Evolutionary conservation across 2,329 filamentous ascomycete species (phyloP), one percentile per base, ranked within the genome.

Genomic region (Sporothrix variecibatus): DNA sequence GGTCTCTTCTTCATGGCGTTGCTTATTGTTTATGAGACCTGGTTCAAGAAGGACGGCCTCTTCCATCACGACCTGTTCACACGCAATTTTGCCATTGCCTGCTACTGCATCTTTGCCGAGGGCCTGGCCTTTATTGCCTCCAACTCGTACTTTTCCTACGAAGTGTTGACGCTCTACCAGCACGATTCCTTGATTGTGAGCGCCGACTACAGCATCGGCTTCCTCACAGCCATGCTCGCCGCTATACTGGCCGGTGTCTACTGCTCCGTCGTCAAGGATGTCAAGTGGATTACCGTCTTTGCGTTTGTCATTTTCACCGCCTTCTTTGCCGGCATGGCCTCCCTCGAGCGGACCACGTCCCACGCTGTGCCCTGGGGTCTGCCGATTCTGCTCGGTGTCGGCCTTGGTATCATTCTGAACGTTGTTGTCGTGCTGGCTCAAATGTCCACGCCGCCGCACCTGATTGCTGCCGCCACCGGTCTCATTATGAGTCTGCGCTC

Each of bases 1-100:
- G 53, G 53, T n/a, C 53, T 56, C 53, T 56, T 56, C 23, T 56
- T 56, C 23, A 7, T 56, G 2, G 53, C 23, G 6, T 56, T n/a
- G 6, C 53, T 56, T 11, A 23, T 56, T 23, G 53, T 56, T 7
- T 56, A 56, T n/a, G 53, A 56, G 23, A 56, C 53, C 8, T 56
- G 53, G 53, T 56, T 56, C 53, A 56, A 56, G 12, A 56, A 56
- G 23, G 53, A 56, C 53, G 53, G 53, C 53, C 53, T 56, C 53
- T 56, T 56, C 53, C 53, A 56, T 23, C 53, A 56, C 23, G 53
- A 56, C 53, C 53, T 56, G 1, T 56, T 56, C 8, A 56, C 53
- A 23, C 53, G 53, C 23, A 56, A 56, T 28, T 56, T 56, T 56
- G 53, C 53, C 8, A 56, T 56, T 28, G 53, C 53, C 23, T 56